A percentile compares a stretch with the other conserved stretches of the same genome.
Conservation (phyloP, 1,284 basidiomycete genomes). For the Ceratobasidium sp. region DNA sequence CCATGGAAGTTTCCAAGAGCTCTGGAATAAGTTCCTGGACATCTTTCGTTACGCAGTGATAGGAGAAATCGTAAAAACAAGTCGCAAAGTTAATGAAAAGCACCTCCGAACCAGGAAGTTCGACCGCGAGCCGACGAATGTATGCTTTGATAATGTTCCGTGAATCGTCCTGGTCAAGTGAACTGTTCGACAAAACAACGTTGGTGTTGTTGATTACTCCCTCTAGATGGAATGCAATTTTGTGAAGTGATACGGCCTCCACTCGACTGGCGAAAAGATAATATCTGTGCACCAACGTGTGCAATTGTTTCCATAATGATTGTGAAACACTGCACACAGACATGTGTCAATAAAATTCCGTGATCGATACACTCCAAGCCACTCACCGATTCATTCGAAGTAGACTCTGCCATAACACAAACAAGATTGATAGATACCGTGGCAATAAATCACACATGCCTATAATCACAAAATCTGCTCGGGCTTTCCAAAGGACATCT, state of each 20-base stretch:
- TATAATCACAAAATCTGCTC: background rate
- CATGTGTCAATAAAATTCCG: background rate
- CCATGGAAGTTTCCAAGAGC: background rate
- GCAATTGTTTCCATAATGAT: background rate
- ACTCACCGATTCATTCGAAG: background rate
- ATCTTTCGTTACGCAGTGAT: background rate
- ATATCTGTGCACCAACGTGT: background rate
- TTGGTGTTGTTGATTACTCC: too few relatives aligned
- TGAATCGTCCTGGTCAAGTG: background rate
- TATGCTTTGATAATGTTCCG: background rate
- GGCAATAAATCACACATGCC: background rate
- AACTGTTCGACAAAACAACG: background rate
- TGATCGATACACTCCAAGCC: too few relatives aligned
- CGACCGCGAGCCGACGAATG: background rate
- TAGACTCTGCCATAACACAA: background rate
- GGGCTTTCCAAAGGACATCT: background rate
- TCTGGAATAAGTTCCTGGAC: slow-evolving; percentile 10
- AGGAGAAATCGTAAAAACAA: background rate
- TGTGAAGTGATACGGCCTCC: too few relatives aligned
- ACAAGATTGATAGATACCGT: background rate
- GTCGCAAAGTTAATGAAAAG: background rate
- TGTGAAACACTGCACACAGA: background rate
- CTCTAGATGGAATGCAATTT: too few relatives aligned
- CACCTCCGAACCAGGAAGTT: background rate
- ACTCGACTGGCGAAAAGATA: background rate